These are phyloP conservation scores for Suhomyces maxii DNA, from an alignment of 1,139 yeast genomes.

Conservation along the genomic window DNA sequence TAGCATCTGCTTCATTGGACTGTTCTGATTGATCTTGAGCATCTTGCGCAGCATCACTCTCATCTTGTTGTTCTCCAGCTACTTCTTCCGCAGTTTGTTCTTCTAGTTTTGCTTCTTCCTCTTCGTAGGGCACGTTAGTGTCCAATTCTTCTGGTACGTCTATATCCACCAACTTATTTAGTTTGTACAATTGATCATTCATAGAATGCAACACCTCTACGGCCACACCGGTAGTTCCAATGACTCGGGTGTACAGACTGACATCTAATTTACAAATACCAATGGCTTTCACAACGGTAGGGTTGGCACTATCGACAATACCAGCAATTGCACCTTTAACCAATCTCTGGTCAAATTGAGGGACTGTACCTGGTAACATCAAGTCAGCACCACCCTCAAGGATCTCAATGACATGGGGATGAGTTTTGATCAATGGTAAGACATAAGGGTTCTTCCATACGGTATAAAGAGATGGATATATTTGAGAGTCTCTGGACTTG, in stretches of 20 bases:
- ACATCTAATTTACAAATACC: conserved; percentile 66
- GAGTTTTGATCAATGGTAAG: conserved; percentile 69
- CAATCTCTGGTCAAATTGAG: conserved; percentile 62
- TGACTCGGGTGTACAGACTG: conserved; percentile 39
- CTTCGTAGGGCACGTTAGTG: conserved; percentile 9
- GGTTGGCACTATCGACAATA: conserved; percentile 59
- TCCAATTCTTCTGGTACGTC: conserved; percentile 39
- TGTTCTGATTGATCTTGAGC: not conserved
- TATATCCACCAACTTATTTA: conserved; percentile 48
- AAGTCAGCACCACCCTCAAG: conserved; percentile 80
- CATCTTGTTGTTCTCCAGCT: conserved; percentile 10
- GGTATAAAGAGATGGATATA: conserved; percentile 73
- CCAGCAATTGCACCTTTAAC: conserved; percentile 65
- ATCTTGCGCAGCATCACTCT: conserved; percentile 8
- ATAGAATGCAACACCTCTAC: conserved; percentile 57
- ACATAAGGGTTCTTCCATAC: conserved; percentile 69
- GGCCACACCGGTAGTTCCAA: conserved; percentile 66
- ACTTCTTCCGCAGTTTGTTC: conserved; percentile 7
- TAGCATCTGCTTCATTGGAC: conserved; percentile 3
- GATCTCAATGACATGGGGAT: conserved; percentile 64
- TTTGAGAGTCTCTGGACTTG: conserved; percentile 51
- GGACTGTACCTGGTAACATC: conserved; percentile 87
- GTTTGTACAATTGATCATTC: conserved; percentile 52
- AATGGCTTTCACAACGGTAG: conserved; percentile 70
- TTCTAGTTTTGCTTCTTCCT: conserved; percentile 9